Conservation (phyloP, 2,329 filamentous ascomycete genomes). For the Stachybotrys echinatus region DNA sequence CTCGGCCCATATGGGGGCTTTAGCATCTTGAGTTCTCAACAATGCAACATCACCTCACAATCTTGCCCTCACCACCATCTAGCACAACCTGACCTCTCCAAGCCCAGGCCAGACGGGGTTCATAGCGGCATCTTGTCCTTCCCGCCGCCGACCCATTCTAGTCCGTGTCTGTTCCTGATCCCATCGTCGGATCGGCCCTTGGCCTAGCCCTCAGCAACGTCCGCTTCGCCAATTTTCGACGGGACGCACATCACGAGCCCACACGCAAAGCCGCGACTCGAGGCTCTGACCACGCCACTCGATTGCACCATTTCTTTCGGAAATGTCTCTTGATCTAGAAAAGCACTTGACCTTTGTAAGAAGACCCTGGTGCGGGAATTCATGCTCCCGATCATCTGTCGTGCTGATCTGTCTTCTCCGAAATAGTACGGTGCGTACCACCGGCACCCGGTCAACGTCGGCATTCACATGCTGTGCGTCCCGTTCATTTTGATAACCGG, state of each 20-base stretch:
- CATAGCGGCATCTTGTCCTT: background rate
- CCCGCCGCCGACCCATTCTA: background rate
- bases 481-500: conserved; percentile 68
- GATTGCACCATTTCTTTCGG: conserved; percentile 4
- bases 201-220: no score
- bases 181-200: background rate
- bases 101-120: background rate
- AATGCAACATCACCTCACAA: background rate
- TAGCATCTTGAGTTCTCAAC: background rate
- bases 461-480: conserved; percentile 76
- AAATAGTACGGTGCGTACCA: conserved; percentile 78
- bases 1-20: background rate
- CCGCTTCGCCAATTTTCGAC: no score
- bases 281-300: background rate
- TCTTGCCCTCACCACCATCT: background rate
- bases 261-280: no score
- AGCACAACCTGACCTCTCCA: background rate
- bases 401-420: background rate
- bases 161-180: background rate
- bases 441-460: conserved; percentile 69
- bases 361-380: conserved; percentile 1
- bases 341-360: conserved; percentile 78
- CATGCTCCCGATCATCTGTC: background rate
- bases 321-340: conserved; percentile 71
- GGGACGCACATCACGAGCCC: no score